phyloP scores from a whole-genome alignment of 2,329 filamentous ascomycete genomes.

The Endoconidiophora laricicola region DNA sequence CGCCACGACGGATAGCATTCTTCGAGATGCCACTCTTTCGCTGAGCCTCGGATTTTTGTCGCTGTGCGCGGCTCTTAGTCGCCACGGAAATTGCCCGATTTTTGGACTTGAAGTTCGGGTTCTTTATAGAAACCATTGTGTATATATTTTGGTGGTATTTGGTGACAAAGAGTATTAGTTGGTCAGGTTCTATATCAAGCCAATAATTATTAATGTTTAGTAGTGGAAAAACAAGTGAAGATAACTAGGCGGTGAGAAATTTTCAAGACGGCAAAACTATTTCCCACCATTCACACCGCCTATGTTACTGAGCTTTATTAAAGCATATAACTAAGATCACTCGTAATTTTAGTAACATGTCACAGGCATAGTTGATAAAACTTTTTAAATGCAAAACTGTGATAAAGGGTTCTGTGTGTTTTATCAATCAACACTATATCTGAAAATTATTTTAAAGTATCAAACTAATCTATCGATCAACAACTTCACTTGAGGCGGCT shows the following conservation, averaged over 20 bases:
- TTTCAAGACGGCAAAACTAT: slow-evolving; percentile 7
- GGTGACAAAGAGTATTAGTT: neutral
- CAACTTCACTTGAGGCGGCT: neutral
- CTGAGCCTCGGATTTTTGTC: slow-evolving; percentile 25
- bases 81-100: slow-evolving; percentile 33
- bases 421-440: no score
- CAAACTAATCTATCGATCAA: no score
- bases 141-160: neutral
- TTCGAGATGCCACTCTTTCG: slow-evolving; percentile 25
- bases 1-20: slow-evolving; percentile 31
- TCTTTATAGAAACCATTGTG: slow-evolving; percentile 38
- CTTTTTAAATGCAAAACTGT: no score
- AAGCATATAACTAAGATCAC: no score
- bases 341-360: no score
- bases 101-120: slow-evolving; percentile 39
- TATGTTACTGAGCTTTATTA: no score
- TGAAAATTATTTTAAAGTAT: no score
- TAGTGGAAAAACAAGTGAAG: slow-evolving; percentile 2
- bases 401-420: no score
- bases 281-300: no score
- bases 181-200: neutral
- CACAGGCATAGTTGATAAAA: no score
- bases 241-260: slow-evolving; percentile 10
- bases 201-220: neutral
- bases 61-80: slow-evolving; percentile 27